phyloP scores from a whole-genome alignment of 1,139 yeast genomes.

The Pichia sp. region DNA sequence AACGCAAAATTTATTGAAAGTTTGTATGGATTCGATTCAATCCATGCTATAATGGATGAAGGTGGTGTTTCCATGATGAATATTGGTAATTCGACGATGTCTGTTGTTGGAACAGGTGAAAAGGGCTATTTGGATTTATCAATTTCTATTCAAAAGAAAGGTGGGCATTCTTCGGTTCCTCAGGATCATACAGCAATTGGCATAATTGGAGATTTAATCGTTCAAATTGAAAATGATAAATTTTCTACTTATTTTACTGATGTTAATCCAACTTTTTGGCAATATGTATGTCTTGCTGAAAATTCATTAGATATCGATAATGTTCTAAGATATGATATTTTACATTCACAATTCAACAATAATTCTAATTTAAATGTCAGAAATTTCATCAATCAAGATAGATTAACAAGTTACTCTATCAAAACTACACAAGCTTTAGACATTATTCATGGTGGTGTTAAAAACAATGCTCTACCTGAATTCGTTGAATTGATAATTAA shows the following conservation, averaged over 20 bases:
- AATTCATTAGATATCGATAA: conserved; percentile 31
- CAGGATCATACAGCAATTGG: conserved; percentile 46
- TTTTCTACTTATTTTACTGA: conserved; percentile 35
- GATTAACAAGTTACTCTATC: conserved; percentile 38
- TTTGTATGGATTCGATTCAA: conserved; percentile 36
- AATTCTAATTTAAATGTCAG: conserved; percentile 35
- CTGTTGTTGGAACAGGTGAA: conserved; percentile 43
- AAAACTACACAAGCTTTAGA: conserved; percentile 68
- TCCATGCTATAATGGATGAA: conserved; percentile 41
- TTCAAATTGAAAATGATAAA: conserved; percentile 34
- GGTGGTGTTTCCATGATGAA: conserved; percentile 34
- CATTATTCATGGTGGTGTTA: conserved; percentile 60
- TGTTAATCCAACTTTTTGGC: conserved; percentile 37
- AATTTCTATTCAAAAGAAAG: conserved; percentile 38
- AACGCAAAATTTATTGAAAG: conserved; percentile 32
- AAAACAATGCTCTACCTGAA: conserved; percentile 72
- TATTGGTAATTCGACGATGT: conserved; percentile 33
- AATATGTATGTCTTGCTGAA: conserved; percentile 42
- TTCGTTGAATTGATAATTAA: conserved; percentile 41
- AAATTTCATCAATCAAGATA: conserved; percentile 29
- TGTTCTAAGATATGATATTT: conserved; percentile 33
- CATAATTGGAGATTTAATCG: conserved; percentile 37
- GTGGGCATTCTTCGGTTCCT: conserved; percentile 46
- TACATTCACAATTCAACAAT: conserved; percentile 34
- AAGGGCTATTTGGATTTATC: conserved; percentile 39